Evolutionary conservation across 352 stramenopile species (phyloP), one percentile per base, ranked within the genome.

Genomic region (Thalassiosira sp.): DNA sequence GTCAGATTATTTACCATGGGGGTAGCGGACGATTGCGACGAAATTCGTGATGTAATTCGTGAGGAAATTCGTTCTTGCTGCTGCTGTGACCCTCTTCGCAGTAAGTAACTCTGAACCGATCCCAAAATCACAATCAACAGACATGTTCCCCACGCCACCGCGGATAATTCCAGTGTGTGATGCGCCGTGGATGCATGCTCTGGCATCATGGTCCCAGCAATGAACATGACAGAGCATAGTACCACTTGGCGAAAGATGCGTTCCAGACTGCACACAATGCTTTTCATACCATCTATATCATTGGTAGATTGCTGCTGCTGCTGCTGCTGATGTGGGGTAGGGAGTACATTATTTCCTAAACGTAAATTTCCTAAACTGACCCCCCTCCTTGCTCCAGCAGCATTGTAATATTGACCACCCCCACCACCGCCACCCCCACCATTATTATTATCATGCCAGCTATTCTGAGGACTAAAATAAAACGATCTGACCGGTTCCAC

Each of bases 131-230:
- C 43, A 54, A 82, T 82, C 7, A 70, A 43, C 13, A 73, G 15
- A 24, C 66, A 78, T 45, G 73, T 82, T 33, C 53, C 60, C 73
- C 73, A 82, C 10, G 67, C 73, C 16, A 71, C 67, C 5, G 54
- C 13, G 0, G 54, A 59, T 18, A 82, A 15, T 62, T 77, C 66
- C 18, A 82, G 25, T 10, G 56, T 2, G 18, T 70, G 69, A 22
- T 43, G 27, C 37, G 74, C 67, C 3, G 25, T 13, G 16, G 7
- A 5, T 22, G 49, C 31, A 33, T 31, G 6, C 1, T 77, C 52
- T 31, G 65, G 48, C 25, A 68, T 28, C 46, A 52, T 53, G 13
- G 72, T 69, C 15, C 64, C 72, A 22, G 59, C 58, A 11, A 76
- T 52, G 45, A 76, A 81, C 11, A 72, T 25, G 15, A 46, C 18